Conservation (phyloP, 2,329 filamentous ascomycete species). For the Aureobasidium sp. region DNA sequence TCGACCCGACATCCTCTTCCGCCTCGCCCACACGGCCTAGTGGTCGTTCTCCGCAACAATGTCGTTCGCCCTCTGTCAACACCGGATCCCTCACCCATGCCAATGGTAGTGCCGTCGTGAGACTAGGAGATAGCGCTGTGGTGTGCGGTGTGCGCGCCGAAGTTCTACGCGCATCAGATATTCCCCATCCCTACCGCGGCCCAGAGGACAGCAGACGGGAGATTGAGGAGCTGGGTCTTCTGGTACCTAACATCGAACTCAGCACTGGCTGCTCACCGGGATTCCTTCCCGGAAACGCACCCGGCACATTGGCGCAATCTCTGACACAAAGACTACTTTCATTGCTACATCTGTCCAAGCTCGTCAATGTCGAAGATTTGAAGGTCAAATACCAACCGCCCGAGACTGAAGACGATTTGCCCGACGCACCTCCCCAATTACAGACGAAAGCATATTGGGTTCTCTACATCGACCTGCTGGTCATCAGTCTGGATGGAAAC, state of each 20-base stretch:
- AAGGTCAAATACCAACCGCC: conserved; percentile 52
- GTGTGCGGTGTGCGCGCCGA: conserved; percentile 89
- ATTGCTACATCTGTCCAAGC: conserved; percentile 62
- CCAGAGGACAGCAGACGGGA: conserved; percentile 26
- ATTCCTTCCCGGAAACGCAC: conserved; percentile 77
- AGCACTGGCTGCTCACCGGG: conserved; percentile 83
- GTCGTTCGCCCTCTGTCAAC: conserved; percentile 69
- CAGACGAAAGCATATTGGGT: conserved; percentile 85
- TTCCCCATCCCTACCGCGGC: conserved; percentile 52
- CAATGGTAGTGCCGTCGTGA: conserved; percentile 81
- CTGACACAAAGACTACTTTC: conserved; percentile 74
- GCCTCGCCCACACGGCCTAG: conserved; percentile 66
- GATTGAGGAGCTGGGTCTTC: conserved; percentile 53
- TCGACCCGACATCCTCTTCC: conserved; percentile 53
- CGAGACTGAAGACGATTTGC: conserved; percentile 43
- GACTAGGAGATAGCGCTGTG: conserved; percentile 84
- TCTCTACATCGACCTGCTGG: conserved; percentile 90
- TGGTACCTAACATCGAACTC: conserved; percentile 91
- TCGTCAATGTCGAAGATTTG: conserved; percentile 62
- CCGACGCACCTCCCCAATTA: conserved; percentile 31
- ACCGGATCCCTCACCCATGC: conserved; percentile 79
- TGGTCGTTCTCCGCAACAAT: conserved; percentile 63
- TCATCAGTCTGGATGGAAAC: conserved; percentile 87
- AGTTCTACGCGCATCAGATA: conserved; percentile 67
- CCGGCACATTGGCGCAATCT: conserved; percentile 72